Base-by-base conservation (phyloP, 2,329 filamentous ascomycete genomes). In the Huntiella abstrusa region DNA sequence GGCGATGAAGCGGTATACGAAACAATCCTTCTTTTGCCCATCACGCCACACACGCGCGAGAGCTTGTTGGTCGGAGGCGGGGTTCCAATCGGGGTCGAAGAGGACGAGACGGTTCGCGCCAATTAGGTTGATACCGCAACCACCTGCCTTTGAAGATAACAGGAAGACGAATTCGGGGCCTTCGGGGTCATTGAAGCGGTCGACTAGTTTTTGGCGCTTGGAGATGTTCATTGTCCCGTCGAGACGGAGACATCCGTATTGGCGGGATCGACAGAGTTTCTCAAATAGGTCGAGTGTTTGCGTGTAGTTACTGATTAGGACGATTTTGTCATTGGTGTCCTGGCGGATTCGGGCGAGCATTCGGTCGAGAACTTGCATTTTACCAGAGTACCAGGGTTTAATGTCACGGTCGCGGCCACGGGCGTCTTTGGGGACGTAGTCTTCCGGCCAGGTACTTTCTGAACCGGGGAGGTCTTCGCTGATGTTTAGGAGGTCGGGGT, bases 1-100 rank as follows among this genome's bases (percentile, higher is more conserved):
- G 0, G 87, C 83, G 55, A 98, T 98, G 64, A 98, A 98, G n/a
- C 91, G 83, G 61, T 98, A 98, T 12, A 98, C 91, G 56, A 98
- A 98, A 58, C 91, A 98, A 57, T 98, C 91, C 59, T 98, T 98
- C 70, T 92, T 96, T 62, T 98, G 91, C 0, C 91, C 91, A 56
- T 98, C 91, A 69, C 91, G 83, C 91, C 91, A 98, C 15, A 98
- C 91, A 67, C 91, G 83, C 33, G 91, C 91, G 28, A 98, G 72
- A 3, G 91, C 91, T 64, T 98, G 91, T 61, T 98, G 91, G 57
- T 98, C 91, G 1, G 91, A 87, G 3, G 91, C 91, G 1, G 91
- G 91, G 56, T 98, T 98, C 91, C 91, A 98, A 61, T 91, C 83
- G 0, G 91, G 91, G 54, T 98, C 91, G 59, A 98, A 98, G 36